Evolutionary conservation across 495 filamentous ascomycete genomes (phyloP).

Genomic region (Pseudoneurospora amorphoporcata): DNA sequence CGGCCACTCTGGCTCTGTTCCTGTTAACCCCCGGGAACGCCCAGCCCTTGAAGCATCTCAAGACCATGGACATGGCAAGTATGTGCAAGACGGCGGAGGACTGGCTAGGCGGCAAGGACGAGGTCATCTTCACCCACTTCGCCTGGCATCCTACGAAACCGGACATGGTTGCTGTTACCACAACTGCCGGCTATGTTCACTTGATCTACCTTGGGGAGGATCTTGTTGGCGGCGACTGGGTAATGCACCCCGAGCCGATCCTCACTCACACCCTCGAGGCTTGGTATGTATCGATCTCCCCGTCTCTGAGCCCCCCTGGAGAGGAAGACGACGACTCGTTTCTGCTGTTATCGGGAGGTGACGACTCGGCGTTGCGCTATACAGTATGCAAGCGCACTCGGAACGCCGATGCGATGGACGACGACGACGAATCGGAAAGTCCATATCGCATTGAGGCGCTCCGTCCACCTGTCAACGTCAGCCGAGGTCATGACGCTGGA

Average conservation of each 20-base stretch:
- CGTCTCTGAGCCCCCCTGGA: background rate
- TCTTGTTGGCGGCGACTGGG: conserved; percentile 10
- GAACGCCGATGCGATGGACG: conserved; percentile 1
- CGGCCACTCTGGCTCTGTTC: conserved; percentile 58
- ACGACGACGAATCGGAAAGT: conserved; percentile 7
- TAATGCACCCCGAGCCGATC: conserved; percentile 16
- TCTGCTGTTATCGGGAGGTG: conserved; percentile 54
- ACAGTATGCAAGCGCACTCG: conserved; percentile 11
- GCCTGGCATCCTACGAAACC: conserved; percentile 52
- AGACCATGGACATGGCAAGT: conserved; percentile 16
- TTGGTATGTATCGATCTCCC: conserved; percentile 54
- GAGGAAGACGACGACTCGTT: conserved; percentile 5
- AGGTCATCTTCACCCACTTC: conserved; percentile 57
- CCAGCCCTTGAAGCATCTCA: conserved; percentile 21
- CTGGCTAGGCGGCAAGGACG: conserved; percentile 8
- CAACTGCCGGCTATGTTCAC: conserved; percentile 53
- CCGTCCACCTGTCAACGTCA: conserved; percentile 24
- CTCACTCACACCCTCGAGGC: conserved; percentile 47
- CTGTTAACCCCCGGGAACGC: conserved; percentile 21
- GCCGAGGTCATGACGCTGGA: conserved; percentile 60
- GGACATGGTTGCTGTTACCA: conserved; percentile 50
- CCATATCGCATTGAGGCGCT: conserved; percentile 27
- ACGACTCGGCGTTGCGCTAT: conserved; percentile 46
- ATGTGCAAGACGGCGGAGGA: conserved; percentile 10
- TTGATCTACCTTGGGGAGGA: conserved; percentile 29